phyloP scores from a whole-genome alignment of 2,329 filamentous ascomycete species.

The Ascochyta koolunga region DNA sequence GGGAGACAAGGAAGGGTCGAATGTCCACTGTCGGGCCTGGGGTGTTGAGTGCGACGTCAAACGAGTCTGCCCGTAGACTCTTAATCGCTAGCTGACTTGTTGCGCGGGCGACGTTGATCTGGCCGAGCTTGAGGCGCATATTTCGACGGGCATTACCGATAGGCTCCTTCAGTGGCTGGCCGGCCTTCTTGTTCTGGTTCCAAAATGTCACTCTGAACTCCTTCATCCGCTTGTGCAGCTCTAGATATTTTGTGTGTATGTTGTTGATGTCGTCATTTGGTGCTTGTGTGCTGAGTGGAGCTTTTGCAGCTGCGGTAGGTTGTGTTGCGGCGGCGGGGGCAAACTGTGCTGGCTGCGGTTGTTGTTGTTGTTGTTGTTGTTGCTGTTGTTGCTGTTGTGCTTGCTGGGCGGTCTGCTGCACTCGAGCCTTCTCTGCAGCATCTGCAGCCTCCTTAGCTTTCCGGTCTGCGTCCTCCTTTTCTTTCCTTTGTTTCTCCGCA shows the following conservation, averaged over 20 bases:
- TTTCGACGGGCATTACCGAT: slow-evolving; percentile 43
- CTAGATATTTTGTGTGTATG: slow-evolving; percentile 43
- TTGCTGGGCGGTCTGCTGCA: slow-evolving; percentile 23
- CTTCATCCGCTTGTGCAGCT: slow-evolving; percentile 46
- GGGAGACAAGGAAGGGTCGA: slow-evolving; percentile 44
- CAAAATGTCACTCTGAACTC: slow-evolving; percentile 41
- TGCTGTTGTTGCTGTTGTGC: slow-evolving; percentile 4
- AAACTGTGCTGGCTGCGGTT: slow-evolving; percentile 15
- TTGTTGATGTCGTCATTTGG: slow-evolving; percentile 34
- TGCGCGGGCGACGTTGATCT: slow-evolving; percentile 39
- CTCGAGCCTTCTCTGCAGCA: slow-evolving; percentile 32
- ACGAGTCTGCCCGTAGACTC: slow-evolving; percentile 37
- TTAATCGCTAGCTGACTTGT: slow-evolving; percentile 37
- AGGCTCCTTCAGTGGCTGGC: slow-evolving; percentile 33
- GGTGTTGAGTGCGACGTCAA: slow-evolving; percentile 31
- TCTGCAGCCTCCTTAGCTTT: slow-evolving; percentile 37
- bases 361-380: too few species aligned
- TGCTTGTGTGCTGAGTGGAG: slow-evolving; percentile 14
- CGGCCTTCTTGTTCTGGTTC: slow-evolving; percentile 30
- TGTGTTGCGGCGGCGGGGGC: slow-evolving; percentile 9
- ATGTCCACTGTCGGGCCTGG: slow-evolving; percentile 44
- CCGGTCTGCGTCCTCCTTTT: slow-evolving; percentile 38
- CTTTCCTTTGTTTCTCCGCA: slow-evolving; percentile 33
- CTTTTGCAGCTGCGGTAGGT: slow-evolving; percentile 3
- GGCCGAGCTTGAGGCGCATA: slow-evolving; percentile 40